phyloP scores from a whole-genome alignment of 177 flowering plant species.

The Tripterygium wilfordii region DNA sequence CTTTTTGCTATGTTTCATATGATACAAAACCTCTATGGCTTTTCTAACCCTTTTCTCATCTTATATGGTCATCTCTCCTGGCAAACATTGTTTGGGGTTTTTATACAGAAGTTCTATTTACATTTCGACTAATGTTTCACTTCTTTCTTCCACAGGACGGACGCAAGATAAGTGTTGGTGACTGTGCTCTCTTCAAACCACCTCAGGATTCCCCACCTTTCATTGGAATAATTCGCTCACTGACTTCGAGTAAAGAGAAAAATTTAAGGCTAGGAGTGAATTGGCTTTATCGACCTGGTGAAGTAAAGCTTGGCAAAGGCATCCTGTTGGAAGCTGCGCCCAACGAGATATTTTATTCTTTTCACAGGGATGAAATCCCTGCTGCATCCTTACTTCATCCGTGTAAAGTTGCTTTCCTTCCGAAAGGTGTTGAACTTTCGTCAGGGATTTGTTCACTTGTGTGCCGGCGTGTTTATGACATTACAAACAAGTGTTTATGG shows the following conservation, averaged over 20 bases:
- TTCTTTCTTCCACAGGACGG: slow-evolving; percentile 54
- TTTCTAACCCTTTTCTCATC: too few species aligned
- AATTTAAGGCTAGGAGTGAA: slow-evolving; percentile 54
- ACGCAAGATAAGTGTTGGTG: slow-evolving; percentile 84
- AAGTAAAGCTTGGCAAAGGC: slow-evolving; percentile 81
- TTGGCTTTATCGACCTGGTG: slow-evolving; percentile 94
- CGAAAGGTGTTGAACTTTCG: slow-evolving; percentile 90
- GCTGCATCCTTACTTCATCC: slow-evolving; percentile 97
- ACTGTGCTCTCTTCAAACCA: slow-evolving; percentile 93
- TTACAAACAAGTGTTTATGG: slow-evolving; percentile 75
- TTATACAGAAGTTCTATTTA: too few species aligned
- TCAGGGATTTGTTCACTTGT: slow-evolving; percentile 84
- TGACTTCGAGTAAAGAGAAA: slow-evolving; percentile 41
- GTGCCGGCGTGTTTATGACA: slow-evolving; percentile 89
- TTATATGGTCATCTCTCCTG: too few species aligned
- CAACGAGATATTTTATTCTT: slow-evolving; percentile 92
- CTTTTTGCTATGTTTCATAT: too few species aligned
- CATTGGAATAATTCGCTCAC: slow-evolving; percentile 72
- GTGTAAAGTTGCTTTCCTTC: slow-evolving; percentile 96
- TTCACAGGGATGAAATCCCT: slow-evolving; percentile 86
- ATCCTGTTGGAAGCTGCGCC: slow-evolving; percentile 72
- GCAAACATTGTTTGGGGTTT: too few species aligned
- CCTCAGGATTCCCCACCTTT: slow-evolving; percentile 81
- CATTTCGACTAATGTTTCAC: too few species aligned
- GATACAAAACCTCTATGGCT: too few species aligned